These are phyloP conservation scores for Pichia sorboxylosa DNA, from an alignment of 1,139 yeast genomes.

Conservation along the genomic window DNA sequence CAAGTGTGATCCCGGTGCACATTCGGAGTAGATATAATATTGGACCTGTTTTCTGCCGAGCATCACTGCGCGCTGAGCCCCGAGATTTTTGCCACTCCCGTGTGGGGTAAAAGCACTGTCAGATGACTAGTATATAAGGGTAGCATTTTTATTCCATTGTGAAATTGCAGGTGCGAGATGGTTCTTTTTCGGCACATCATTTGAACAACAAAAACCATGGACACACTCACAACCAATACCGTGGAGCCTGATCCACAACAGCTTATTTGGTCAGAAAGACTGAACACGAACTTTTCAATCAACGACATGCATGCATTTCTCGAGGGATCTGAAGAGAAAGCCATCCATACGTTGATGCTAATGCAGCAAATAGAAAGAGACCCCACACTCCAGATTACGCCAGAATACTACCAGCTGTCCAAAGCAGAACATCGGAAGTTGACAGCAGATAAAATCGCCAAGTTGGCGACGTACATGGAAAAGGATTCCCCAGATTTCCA, in stretches of 20 bases:
- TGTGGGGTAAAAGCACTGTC: too few species aligned
- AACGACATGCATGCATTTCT: conserved; percentile 36
- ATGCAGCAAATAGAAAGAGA: conserved; percentile 40
- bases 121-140: too few species aligned
- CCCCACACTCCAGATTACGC: conserved; percentile 31
- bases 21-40: too few species aligned
- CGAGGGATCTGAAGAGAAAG: conserved; percentile 32
- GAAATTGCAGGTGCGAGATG: too few species aligned
- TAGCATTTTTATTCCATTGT: too few species aligned
- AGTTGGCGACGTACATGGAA: conserved; percentile 36
- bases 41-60: too few species aligned
- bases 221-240: conserved; percentile 10
- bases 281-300: conserved; percentile 29
- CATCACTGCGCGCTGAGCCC: too few species aligned
- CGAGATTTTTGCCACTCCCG: too few species aligned
- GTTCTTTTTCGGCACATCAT: too few species aligned
- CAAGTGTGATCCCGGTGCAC: too few species aligned
- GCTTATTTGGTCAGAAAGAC: conserved; percentile 28
- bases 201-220: too few species aligned
- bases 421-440: conserved; percentile 33
- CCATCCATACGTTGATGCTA: conserved; percentile 27
- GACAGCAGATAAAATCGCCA: conserved; percentile 34
- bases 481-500: conserved; percentile 26
- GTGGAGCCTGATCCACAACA: conserved; percentile 30
- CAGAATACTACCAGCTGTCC: conserved; percentile 30